These are phyloP conservation scores for Brettanomyces sp. DNA, from an alignment of 805 yeast species.

Conservation along the genomic window DNA sequence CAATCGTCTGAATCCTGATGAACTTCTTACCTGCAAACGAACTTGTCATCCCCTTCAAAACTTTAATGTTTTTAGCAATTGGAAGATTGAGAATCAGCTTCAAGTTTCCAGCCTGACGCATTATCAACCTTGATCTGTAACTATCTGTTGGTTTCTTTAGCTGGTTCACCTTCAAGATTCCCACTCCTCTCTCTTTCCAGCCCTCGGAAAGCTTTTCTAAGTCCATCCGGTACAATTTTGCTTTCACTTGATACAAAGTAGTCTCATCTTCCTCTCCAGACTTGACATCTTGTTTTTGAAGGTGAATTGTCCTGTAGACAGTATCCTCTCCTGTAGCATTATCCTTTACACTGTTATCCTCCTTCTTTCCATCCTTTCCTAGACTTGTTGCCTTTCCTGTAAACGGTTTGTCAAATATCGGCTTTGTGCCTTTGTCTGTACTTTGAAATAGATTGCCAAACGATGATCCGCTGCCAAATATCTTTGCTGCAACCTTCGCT, in stretches of 20 bases:
- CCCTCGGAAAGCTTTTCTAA: conserved; percentile 59
- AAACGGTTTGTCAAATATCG: conserved; percentile 39
- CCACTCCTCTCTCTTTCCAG: conserved; percentile 95
- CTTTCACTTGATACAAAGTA: conserved; percentile 56
- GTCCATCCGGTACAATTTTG: conserved; percentile 71
- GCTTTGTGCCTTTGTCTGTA: conserved; percentile 28
- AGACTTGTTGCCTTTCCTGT: too few species aligned
- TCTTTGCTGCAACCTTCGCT: conserved; percentile 2
- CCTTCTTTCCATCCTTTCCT: conserved; percentile 9
- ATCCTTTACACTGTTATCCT: conserved; percentile 15
- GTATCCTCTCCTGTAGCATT: conserved; percentile 16
- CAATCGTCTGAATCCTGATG: conserved; percentile 63
- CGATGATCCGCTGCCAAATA: conserved; percentile 37
- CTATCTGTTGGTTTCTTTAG: conserved; percentile 18
- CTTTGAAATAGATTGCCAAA: conserved; percentile 49
- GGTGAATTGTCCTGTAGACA: conserved; percentile 47
- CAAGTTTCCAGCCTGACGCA: conserved; percentile 84
- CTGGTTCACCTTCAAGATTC: conserved; percentile 70
- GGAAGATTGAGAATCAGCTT: conserved; percentile 76
- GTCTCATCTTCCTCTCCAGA: conserved; percentile 91
- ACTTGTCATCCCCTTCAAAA: conserved; percentile 75
- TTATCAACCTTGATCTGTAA: conserved; percentile 58
- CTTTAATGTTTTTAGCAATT: conserved; percentile 49
- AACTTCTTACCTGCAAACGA: conserved; percentile 80
- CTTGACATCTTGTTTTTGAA: conserved; percentile 47